Evolutionary conservation across 2,329 filamentous ascomycete species (phyloP), one percentile per base, ranked within the genome.

Genomic region (Teratosphaeria zuluensis): DNA sequence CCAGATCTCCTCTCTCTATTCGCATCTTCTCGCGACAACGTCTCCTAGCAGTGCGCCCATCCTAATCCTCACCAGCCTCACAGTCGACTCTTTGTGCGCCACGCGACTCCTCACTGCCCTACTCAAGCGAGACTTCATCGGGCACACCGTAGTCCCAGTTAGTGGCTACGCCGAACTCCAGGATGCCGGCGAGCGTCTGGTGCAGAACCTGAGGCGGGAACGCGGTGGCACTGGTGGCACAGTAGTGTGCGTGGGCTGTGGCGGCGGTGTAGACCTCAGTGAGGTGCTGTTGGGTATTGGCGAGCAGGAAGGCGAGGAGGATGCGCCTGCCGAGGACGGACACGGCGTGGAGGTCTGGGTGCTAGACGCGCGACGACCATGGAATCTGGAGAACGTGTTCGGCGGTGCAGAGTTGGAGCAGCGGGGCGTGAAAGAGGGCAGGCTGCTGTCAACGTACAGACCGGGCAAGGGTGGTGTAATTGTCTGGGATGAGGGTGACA

Each of bases 111-210:
- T 99, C 54, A 95, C 92, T 2, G 83, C 88, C 55, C 81, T 99
- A n/a, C 81, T 99, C 61, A 96, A 95, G 76, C 88, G 92, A 80
- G 94, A 99, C 78, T 97, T 95, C 72, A 95, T 99, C 66, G 89
- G 88, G 14, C 92, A 97, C 78, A 97, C 96, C 76, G 96, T 97
- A 69, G 90, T 96, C 69, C 94, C 94, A 1, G 87, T 99, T 57
- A 85, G 90, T 21, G 94, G 94, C 58, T 97, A 96, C 84, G 86
- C 84, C 64, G 94, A 97, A 72, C 83, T 99, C 53, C 82, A 89
- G 69, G 86, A 84, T 66, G 87, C 87, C 24, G 92, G 92, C 53
- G 82, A 84, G 69, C 85, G 92, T 64, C 80, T 95, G 52, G 88
- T 96, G 48, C 81, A 80, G 57, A 91, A 91, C 11, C 91, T 96